Conservation (phyloP, 306 rosid species). For the Vigna radiata region DNA sequence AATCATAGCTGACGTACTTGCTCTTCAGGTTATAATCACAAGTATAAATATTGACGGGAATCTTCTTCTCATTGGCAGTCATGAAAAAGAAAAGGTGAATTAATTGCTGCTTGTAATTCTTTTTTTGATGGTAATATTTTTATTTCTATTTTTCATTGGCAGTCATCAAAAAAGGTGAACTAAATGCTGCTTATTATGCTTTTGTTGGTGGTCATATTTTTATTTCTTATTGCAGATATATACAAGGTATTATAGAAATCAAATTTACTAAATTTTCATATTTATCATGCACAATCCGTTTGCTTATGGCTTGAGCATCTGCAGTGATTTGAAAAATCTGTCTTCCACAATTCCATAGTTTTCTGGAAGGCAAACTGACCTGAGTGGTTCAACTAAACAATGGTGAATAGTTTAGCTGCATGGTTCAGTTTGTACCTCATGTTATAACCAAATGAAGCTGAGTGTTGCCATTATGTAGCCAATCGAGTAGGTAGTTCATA, state of each 20-base stretch:
- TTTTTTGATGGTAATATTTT: not conserved
- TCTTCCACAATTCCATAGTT: not conserved
- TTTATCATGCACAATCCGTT: not conserved
- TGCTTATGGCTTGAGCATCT: not conserved
- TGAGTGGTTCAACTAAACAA: not conserved
- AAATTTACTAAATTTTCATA: not conserved
- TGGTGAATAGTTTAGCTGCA: not conserved
- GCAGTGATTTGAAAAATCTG: slow-evolving; percentile 28
- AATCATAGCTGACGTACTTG: slow-evolving; percentile 22
- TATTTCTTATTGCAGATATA: slow-evolving; percentile 13
- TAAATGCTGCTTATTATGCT: slow-evolving; percentile 20
- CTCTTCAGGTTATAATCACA: slow-evolving; percentile 67
- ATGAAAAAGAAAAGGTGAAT: slow-evolving; percentile 47
- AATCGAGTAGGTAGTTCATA: not conserved
- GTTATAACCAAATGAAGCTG: not conserved
- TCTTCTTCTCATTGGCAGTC: slow-evolving; percentile 48
- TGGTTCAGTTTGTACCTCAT: slow-evolving; percentile 1
- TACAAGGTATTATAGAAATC: not conserved
- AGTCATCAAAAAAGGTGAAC: too few relatives aligned
- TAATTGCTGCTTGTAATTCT: slow-evolving; percentile 22
- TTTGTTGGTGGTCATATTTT: not conserved
- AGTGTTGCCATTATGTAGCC: not conserved
- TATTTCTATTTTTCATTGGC: not conserved
- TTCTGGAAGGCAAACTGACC: not conserved
- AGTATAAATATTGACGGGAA: slow-evolving; percentile 65